Evolutionary conservation across 768 basidiomycete genomes (phyloP).

Genomic region (Crepidotus variabilis): DNA sequence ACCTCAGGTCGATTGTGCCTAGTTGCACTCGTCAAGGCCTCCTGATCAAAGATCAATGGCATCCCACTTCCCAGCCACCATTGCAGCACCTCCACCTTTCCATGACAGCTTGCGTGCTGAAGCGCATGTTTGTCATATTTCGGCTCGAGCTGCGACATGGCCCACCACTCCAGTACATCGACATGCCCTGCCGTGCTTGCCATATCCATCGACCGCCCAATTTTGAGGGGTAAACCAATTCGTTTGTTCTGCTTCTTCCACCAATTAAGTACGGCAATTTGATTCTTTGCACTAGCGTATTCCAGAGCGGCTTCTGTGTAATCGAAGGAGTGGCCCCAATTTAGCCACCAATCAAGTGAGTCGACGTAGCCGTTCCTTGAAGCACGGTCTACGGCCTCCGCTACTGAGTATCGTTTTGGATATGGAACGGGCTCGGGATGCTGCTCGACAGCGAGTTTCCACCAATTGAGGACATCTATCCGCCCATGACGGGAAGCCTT

Average conservation of each 20-base stretch:
- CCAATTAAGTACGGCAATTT: slow-evolving; percentile 77
- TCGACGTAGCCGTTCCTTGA: slow-evolving; percentile 71
- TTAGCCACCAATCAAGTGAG: slow-evolving; percentile 80
- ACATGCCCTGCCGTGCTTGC: slow-evolving; percentile 78
- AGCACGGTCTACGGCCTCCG: slow-evolving; percentile 75
- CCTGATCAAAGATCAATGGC: slow-evolving; percentile 76
- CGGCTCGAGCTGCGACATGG: slow-evolving; percentile 68
- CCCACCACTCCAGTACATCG: slow-evolving; percentile 83
- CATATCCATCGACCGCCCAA: slow-evolving; percentile 83
- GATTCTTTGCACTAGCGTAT: slow-evolving; percentile 74
- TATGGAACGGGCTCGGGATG: slow-evolving; percentile 57
- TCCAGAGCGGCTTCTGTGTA: slow-evolving; percentile 81
- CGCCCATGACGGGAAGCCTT: slow-evolving; percentile 78
- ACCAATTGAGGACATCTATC: slow-evolving; percentile 73
- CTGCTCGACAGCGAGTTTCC: slow-evolving; percentile 61
- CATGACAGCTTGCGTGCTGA: slow-evolving; percentile 75
- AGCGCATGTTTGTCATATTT: slow-evolving; percentile 78
- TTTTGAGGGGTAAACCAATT: slow-evolving; percentile 60
- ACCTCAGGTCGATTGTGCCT: slow-evolving; percentile 78
- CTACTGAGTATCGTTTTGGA: slow-evolving; percentile 50
- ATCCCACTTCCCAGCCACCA: slow-evolving; percentile 84
- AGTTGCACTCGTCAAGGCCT: slow-evolving; percentile 76
- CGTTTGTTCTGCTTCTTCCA: slow-evolving; percentile 62
- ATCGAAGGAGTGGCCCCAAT: slow-evolving; percentile 60
- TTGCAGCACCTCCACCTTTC: slow-evolving; percentile 73